Percentiles rank a stretch among this genome's conserved stretches.
Evolutionary conservation across 2,329 filamentous ascomycete species (phyloP).

Genomic region (Xylariomycetidae sp.): DNA sequence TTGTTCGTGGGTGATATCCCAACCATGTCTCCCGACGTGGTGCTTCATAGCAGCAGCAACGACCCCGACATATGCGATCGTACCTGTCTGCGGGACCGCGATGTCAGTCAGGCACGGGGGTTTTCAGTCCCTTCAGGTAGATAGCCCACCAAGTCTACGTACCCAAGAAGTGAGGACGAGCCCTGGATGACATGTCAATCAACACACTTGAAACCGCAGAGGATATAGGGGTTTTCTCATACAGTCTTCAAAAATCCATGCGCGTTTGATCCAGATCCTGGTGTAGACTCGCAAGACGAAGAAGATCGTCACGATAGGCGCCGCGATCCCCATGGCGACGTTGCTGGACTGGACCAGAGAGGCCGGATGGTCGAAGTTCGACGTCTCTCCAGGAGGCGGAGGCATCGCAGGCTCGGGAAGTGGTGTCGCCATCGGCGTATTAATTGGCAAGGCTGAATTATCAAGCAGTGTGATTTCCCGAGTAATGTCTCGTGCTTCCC

Average conservation of each 20-base stretch:
- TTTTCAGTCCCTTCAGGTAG: too few species aligned
- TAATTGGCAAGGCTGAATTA: too few species aligned
- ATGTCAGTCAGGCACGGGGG: neutral
- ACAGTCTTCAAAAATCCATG: conserved; percentile 16
- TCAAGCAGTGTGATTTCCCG: too few species aligned
- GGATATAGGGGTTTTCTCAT: too few species aligned
- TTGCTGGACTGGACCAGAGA: conserved; percentile 2
- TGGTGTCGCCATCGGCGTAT: too few species aligned
- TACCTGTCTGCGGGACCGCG: conserved; percentile 12
- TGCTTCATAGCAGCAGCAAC: conserved; percentile 8
- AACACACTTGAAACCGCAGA: neutral
- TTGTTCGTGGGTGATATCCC: conserved; percentile 11
- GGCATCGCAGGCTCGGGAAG: conserved; percentile 12
- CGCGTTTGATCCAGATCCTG: conserved; percentile 8
- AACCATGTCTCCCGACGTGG: conserved; percentile 12
- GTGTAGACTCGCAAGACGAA: conserved; percentile 11
- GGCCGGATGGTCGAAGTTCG: conserved; percentile 9
- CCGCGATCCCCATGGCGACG: conserved; percentile 10
- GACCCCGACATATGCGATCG: conserved; percentile 5
- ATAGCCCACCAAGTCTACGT: too few species aligned
- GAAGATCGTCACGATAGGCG: conserved; percentile 11
- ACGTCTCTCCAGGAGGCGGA: conserved; percentile 11
- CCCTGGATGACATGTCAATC: conserved; percentile 2
- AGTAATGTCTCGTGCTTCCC: too few species aligned
- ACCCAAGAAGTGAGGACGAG: conserved; percentile 6